A percentile compares a stretch with the other conserved stretches of the same genome.
These are phyloP conservation scores for Exophiala dermatitidis DNA, from an alignment of 2,329 filamentous ascomycete species.

Conservation along the genomic window DNA sequence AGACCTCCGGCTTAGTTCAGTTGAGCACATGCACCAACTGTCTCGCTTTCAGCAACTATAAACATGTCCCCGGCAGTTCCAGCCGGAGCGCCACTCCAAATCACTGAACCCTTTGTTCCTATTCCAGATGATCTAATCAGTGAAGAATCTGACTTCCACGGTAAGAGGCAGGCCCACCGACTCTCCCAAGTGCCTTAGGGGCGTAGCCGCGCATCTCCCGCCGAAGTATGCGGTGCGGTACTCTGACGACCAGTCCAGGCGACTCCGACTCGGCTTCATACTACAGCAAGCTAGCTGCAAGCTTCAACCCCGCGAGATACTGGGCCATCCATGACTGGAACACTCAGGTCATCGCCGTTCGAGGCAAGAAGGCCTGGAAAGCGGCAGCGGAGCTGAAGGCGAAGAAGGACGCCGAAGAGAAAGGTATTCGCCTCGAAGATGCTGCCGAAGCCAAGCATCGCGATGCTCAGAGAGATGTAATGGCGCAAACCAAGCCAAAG, in stretches of 20 bases:
- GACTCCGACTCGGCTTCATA: slow-evolving; percentile 44
- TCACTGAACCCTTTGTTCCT: neutral
- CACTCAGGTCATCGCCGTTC: slow-evolving; percentile 18
- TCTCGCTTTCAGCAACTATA: neutral
- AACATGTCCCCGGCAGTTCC: neutral
- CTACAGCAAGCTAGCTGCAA: slow-evolving; percentile 46
- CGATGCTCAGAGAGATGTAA: no score
- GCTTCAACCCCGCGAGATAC: slow-evolving; percentile 48
- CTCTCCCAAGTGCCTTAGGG: no score
- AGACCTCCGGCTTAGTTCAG: neutral
- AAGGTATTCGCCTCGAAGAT: neutral
- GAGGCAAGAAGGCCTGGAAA: slow-evolving; percentile 3
- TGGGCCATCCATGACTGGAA: slow-evolving; percentile 33
- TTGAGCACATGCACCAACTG: neutral
- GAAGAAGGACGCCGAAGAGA: slow-evolving; percentile 3
- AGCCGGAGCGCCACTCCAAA: neutral
- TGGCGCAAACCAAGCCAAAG: neutral
- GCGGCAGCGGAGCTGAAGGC: neutral
- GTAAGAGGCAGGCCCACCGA: slow-evolving; percentile 21
- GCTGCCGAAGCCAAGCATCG: neutral
- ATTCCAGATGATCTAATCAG: slow-evolving; percentile 31
- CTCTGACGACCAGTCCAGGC: slow-evolving; percentile 39
- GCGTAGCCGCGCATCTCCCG: no score
- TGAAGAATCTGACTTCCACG: slow-evolving; percentile 42
- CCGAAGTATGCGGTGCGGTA: no score